Conservation (phyloP, 495 filamentous ascomycete genomes). For the Lentithecium fluviatile region DNA sequence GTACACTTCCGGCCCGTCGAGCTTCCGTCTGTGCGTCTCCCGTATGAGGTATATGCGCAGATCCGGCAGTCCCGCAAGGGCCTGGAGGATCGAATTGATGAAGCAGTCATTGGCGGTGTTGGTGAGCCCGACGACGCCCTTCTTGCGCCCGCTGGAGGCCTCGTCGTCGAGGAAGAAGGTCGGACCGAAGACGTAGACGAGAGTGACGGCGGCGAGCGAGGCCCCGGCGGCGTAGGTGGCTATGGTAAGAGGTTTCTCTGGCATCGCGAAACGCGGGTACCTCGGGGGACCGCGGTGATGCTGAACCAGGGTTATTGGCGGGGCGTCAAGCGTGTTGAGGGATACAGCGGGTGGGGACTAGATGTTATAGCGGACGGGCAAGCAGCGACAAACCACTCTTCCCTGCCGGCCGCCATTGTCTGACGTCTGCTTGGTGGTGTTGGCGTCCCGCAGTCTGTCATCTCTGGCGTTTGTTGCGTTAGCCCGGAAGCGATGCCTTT, state of each 20-base stretch:
- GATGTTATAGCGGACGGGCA: slow-evolving; percentile 5
- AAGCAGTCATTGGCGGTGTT: slow-evolving; percentile 99
- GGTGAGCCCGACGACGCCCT: slow-evolving; percentile 80
- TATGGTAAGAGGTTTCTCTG: slow-evolving; percentile 80
- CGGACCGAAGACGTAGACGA: slow-evolving; percentile 95
- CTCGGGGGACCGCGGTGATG: slow-evolving; percentile 5
- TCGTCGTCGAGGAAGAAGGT: slow-evolving; percentile 91
- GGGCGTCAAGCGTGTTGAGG: neutral
- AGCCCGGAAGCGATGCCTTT: neutral
- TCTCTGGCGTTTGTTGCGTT: slow-evolving; percentile 12
- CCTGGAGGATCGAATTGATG: slow-evolving; percentile 96
- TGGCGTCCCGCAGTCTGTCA: slow-evolving; percentile 20
- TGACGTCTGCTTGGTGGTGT: slow-evolving; percentile 16
- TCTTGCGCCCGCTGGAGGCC: slow-evolving; percentile 64
- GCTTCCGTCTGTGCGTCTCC: slow-evolving; percentile 74
- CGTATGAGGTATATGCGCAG: slow-evolving; percentile 87
- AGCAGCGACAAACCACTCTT: neutral
- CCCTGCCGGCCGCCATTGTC: slow-evolving; percentile 27
- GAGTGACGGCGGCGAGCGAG: slow-evolving; percentile 89
- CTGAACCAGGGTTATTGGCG: slow-evolving; percentile 10
- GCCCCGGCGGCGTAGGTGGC: slow-evolving; percentile 93
- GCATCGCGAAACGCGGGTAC: slow-evolving; percentile 55
- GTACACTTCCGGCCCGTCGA: slow-evolving; percentile 75
- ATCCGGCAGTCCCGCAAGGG: slow-evolving; percentile 89
- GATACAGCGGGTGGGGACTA: neutral